A percentile compares a stretch with the other conserved stretches of the same genome.
These are phyloP conservation scores for Guillardia theta DNA, from an alignment of 78 protist genomes.

Conservation along the genomic window DNA sequence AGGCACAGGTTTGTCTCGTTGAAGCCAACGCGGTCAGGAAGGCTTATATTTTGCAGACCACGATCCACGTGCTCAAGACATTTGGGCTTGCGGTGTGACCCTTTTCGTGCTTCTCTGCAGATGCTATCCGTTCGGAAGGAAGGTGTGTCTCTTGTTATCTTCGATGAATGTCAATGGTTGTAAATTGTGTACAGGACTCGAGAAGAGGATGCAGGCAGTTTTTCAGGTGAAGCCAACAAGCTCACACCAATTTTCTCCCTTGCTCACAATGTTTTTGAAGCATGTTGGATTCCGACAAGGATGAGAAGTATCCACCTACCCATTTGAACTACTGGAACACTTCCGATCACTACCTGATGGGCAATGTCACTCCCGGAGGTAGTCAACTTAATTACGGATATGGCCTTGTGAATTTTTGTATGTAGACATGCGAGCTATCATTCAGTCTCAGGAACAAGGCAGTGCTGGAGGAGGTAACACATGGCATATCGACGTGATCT, in stretches of 20 bases:
- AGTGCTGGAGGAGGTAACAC: background rate
- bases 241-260: background rate
- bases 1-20: background rate
- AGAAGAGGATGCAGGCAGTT: conserved; percentile 2
- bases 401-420: no score
- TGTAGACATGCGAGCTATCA: conserved; percentile 41
- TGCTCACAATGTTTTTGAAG: background rate
- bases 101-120: conserved; percentile 34
- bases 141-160: no score
- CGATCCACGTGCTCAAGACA: conserved; percentile 28
- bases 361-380: conserved; percentile 24
- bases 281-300: conserved; percentile 17
- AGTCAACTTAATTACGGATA: no score
- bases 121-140: conserved; percentile 38
- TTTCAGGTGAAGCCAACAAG: background rate
- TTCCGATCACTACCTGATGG: conserved; percentile 20
- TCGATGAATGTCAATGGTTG: no score
- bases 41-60: background rate
- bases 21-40: no score
- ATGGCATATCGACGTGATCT: no score
- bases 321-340: background rate
- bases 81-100: conserved; percentile 41
- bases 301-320: background rate
- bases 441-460: conserved; percentile 9
- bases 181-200: no score